Conservation (phyloP, 495 filamentous ascomycete genomes). For the Aspergillus leporis region DNA sequence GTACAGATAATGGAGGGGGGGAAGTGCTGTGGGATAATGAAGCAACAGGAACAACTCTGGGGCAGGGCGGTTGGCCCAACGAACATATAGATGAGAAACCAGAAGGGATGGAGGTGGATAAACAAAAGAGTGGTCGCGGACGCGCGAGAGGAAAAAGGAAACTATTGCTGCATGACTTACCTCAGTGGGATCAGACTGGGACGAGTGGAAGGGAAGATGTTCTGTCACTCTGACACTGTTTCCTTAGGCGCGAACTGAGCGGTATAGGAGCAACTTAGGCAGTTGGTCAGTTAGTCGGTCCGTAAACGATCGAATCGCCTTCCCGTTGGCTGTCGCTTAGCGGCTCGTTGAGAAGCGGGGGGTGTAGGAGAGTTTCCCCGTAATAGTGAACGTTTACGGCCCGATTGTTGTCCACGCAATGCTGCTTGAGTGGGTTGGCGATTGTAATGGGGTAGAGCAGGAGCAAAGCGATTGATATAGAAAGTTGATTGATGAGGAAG, state of each 20-base stretch:
- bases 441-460: background rate
- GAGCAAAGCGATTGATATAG: background rate
- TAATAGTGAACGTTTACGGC: conserved; percentile 11
- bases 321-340: conserved; percentile 48
- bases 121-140: conserved; percentile 15
- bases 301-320: conserved; percentile 29
- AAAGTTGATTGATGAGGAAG: background rate
- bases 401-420: conserved; percentile 10
- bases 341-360: conserved; percentile 33
- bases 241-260: conserved; percentile 28
- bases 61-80: background rate
- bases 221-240: conserved; percentile 15
- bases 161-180: conserved; percentile 24
- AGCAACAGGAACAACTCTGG: conserved; percentile 2
- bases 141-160: conserved; percentile 19
- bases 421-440: background rate
- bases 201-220: conserved; percentile 16
- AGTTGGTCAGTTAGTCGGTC: conserved; percentile 34
- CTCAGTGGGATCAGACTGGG: conserved; percentile 12
- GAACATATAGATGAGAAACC: conserved; percentile 8
- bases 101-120: conserved; percentile 3
- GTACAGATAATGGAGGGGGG: background rate
- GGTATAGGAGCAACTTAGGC: conserved; percentile 26
- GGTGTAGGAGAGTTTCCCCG: conserved; percentile 21
- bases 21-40: background rate